Evolutionary conservation across 805 yeast genomes (phyloP).

Genomic region (Starmerella powellii): DNA sequence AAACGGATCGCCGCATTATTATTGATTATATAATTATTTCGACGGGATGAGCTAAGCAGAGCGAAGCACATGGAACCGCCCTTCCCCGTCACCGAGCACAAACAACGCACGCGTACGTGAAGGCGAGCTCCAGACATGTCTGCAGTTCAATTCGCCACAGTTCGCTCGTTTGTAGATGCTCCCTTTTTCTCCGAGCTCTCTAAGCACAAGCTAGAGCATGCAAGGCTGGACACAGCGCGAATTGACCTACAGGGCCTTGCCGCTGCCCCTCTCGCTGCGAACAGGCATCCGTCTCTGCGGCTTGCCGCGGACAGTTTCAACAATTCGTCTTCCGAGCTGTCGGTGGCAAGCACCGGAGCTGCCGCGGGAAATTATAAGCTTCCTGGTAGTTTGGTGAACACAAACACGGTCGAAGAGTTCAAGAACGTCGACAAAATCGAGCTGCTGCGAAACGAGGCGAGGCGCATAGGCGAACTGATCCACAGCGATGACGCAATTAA

Average conservation of each 20-base stretch:
- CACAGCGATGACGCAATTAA: constrained; percentile 29
- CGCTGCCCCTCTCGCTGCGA: constrained; percentile 23
- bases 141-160: constrained; percentile 33
- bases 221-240: constrained; percentile 47
- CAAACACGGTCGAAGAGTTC: constrained; percentile 80
- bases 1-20: too few species aligned
- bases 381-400: constrained; percentile 42
- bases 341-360: not conserved
- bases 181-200: constrained; percentile 73
- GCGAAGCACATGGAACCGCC: too few species aligned
- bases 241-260: constrained; percentile 34
- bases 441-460: constrained; percentile 38
- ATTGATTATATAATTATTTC: too few species aligned
- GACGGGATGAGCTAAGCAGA: too few species aligned
- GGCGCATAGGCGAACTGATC: constrained; percentile 26
- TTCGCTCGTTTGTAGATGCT: constrained; percentile 70
- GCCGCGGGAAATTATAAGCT: constrained; percentile 7
- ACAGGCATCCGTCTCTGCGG: constrained; percentile 30
- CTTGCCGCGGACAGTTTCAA: constrained; percentile 24
- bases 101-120: too few species aligned
- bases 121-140: too few species aligned
- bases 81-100: too few species aligned
- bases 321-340: not conserved
- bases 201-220: constrained; percentile 57
- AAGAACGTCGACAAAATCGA: constrained; percentile 51